Evolutionary conservation across 2,329 filamentous ascomycete species (phyloP), one percentile per base, ranked within the genome.

Genomic region (Cordyceps cicadae): DNA sequence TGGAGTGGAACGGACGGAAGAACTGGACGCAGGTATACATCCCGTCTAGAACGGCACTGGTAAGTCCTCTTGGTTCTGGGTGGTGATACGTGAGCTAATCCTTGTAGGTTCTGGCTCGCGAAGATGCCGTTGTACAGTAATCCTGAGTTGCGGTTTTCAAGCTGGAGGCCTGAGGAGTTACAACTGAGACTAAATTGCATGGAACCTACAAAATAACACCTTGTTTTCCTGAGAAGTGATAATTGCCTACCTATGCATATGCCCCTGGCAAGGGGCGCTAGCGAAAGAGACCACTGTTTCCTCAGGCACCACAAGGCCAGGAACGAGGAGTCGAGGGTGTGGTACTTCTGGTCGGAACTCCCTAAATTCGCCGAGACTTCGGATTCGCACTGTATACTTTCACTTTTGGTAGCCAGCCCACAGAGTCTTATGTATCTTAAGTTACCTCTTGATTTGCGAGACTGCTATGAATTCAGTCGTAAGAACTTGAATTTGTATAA

Each of bases 11-110:
- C 71, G 84, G 84, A 15, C 81, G 94, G 64, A 88, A 84, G 77
- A 97, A 97, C 75, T 97, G 90, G 78, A 85, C 90, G 53, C 94
- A 97, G 72, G 83, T 97, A 58, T 99, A 99, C 72, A 84, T 96
- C 63, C 93, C 93, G 17, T 85, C 85, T 57, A 81, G 93, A 68
- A 92, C 88, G 63, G 93, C 91, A 21, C 77, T 97, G 72, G 92
- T 96, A 77, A 77, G 83, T 77, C 57, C 63, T 14, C 15, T 56
- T 63, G 34, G 39, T 46, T 2, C 29, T 5, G 9, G 15, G 17
- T 17, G 49, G 7, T n/a, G 34, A 48, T 19, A 29, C 17, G 5
- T 29, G 15, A n/a, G 21, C 56, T 59, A 59, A 59, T 21, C 21
- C 17, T 45, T 14, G 8, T 24, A 85, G 83, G 76, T 85, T 21